phyloP scores from a whole-genome alignment of 371 early-diverging fungal genomes.

The Nematocida parisii region DNA sequence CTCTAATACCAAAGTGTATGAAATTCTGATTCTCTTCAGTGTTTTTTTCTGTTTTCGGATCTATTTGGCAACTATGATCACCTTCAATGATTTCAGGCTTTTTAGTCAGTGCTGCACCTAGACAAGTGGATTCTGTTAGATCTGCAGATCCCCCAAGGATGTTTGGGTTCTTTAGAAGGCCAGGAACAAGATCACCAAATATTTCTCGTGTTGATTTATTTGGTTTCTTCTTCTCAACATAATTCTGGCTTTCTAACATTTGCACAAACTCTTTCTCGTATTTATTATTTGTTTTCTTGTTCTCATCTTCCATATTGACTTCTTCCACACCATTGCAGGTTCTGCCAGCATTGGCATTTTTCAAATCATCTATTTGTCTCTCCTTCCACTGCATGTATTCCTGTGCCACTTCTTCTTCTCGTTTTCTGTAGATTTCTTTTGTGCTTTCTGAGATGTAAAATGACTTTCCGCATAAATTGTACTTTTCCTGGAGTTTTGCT shows the following conservation, averaged over 20 bases:
- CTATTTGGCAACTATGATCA: no score
- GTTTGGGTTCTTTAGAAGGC: conserved; percentile 67
- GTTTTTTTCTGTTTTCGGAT: conserved; percentile 73
- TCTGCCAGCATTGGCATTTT: no score
- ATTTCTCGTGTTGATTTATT: conserved; percentile 63
- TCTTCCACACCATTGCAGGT: conserved; percentile 70
- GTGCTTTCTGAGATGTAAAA: conserved; percentile 67
- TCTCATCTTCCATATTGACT: neutral
- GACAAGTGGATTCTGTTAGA: conserved; percentile 92
- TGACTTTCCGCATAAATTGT: conserved; percentile 60
- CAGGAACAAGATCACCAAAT: conserved; percentile 77
- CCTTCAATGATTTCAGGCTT: no score
- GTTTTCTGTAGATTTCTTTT: conserved; percentile 74
- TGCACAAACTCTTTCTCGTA: neutral
- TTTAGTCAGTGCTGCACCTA: conserved; percentile 71
- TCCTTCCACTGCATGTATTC: conserved; percentile 76
- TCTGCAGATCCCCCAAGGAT: conserved; percentile 96
- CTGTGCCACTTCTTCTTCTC: conserved; percentile 72
- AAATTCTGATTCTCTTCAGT: conserved; percentile 78
- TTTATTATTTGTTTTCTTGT: neutral
- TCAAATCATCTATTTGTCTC: neutral
- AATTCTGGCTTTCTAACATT: neutral
- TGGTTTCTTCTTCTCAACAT: neutral
- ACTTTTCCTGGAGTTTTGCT: conserved; percentile 76
- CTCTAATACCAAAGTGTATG: conserved; percentile 92